phyloP scores from a whole-genome alignment of 306 rosid genomes.

The Castanopsis chinensis region DNA sequence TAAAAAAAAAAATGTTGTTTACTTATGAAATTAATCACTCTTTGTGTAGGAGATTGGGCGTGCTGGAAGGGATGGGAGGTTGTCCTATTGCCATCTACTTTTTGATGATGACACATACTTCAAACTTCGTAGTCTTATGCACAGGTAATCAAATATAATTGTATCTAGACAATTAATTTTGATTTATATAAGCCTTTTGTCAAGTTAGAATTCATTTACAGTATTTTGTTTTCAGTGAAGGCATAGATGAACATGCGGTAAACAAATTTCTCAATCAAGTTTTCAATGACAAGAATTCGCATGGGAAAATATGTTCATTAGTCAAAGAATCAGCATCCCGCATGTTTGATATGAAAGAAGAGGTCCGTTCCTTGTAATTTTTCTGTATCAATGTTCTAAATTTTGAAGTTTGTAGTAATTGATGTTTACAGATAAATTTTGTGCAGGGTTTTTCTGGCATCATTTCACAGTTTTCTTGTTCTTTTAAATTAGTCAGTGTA shows the following conservation, averaged over 20 bases:
- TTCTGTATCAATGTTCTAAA: conserved; percentile 22
- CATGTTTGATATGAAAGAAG: conserved; percentile 90
- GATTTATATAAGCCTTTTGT: neutral
- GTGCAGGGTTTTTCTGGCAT: neutral
- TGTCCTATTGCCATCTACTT: conserved; percentile 81
- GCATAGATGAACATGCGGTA: conserved; percentile 77
- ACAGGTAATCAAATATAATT: conserved; percentile 48
- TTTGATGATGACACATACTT: conserved; percentile 67
- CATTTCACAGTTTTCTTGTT: neutral
- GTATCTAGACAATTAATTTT: conserved; percentile 3
- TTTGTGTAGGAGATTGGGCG: conserved; percentile 80
- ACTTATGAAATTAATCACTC: conserved; percentile 13
- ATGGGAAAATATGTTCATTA: conserved; percentile 63
- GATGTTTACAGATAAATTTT: neutral
- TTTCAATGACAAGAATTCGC: conserved; percentile 46
- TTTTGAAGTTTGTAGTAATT: conserved; percentile 4
- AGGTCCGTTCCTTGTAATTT: conserved; percentile 55
- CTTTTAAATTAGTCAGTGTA: neutral
- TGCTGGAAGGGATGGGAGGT: conserved; percentile 92
- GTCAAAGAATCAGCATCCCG: conserved; percentile 83
- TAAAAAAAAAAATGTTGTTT: neutral
- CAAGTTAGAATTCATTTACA: conserved; percentile 5
- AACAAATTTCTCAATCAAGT: conserved; percentile 76
- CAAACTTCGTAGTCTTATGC: conserved; percentile 87
- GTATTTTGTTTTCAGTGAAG: conserved; percentile 65